A percentile compares a stretch with the other conserved stretches of the same genome.
Evolutionary conservation across 345 rosid genomes (phyloP).

Genomic region (Dipteronia sinensis): DNA sequence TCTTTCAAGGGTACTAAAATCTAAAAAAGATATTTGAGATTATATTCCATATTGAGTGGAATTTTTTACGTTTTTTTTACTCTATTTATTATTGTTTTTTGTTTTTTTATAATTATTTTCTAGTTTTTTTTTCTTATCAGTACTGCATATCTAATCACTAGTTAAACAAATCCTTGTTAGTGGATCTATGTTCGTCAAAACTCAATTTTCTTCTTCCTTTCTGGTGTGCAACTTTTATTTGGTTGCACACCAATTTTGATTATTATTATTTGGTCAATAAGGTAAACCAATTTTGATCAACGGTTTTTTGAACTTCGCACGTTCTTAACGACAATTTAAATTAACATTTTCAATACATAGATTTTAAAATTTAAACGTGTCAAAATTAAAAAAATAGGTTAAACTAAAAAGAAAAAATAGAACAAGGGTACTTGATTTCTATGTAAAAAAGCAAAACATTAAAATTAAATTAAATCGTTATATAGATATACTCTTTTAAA

Average conservation of each 20-base stretch:
- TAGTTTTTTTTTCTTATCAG: background rate
- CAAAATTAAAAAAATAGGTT: background rate
- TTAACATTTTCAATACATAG: no score
- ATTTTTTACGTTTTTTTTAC: background rate
- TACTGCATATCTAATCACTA: background rate
- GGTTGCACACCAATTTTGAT: background rate
- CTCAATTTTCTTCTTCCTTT: background rate
- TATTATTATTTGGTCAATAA: no score
- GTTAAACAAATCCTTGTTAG: no score
- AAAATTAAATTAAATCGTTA: no score
- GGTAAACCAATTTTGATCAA: background rate
- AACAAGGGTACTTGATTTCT: no score
- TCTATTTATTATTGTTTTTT: background rate
- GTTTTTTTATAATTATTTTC: no score
- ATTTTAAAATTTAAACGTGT: background rate
- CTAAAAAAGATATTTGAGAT: slow-evolving; percentile 5
- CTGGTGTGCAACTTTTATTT: no score
- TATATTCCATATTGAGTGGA: background rate
- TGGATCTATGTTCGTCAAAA: no score
- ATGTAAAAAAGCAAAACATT: no score
- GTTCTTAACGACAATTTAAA: background rate
- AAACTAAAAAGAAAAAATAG: no score
- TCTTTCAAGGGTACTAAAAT: background rate
- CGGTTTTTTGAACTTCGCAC: background rate
- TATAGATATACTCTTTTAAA: no score